Conservation (phyloP, 1,284 basidiomycete species). For the Golubevia pallescens region DNA sequence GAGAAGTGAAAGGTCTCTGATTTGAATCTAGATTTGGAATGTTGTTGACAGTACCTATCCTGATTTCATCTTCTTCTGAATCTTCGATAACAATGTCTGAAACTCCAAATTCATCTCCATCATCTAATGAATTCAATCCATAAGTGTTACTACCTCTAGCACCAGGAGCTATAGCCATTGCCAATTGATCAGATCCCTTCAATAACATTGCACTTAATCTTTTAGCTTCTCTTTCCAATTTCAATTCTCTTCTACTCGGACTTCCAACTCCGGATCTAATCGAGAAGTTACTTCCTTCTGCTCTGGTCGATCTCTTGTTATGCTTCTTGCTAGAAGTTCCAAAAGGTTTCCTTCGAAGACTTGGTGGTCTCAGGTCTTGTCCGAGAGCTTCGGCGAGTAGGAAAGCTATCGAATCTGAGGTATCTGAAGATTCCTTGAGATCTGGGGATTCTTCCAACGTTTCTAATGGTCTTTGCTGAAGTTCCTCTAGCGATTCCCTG, state of each 20-base stretch:
- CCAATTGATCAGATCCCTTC: slow-evolving; percentile 27
- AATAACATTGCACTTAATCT: slow-evolving; percentile 30
- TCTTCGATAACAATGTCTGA: neutral
- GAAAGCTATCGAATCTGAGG: neutral
- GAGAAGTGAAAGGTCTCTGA: neutral
- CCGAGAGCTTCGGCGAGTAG: neutral
- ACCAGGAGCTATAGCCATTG: slow-evolving; percentile 26
- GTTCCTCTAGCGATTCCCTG: neutral
- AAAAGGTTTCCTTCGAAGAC: neutral
- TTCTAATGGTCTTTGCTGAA: neutral
- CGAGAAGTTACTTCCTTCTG: neutral
- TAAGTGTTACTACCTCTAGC: slow-evolving; percentile 22
- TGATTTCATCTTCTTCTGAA: neutral
- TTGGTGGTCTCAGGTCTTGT: neutral
- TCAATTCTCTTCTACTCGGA: neutral
- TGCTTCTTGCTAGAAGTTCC: neutral
- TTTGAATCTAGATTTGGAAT: neutral
- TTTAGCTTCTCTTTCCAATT: slow-evolving; percentile 17
- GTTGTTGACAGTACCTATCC: neutral
- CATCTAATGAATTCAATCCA: slow-evolving; percentile 13
- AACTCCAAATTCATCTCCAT: neutral
- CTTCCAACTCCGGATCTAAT: neutral
- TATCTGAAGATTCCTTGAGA: neutral
- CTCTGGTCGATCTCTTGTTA: neutral
- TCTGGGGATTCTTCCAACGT: neutral